phyloP scores from a whole-genome alignment of 2,329 filamentous ascomycete species.

The Podosphaera xanthii region DNA sequence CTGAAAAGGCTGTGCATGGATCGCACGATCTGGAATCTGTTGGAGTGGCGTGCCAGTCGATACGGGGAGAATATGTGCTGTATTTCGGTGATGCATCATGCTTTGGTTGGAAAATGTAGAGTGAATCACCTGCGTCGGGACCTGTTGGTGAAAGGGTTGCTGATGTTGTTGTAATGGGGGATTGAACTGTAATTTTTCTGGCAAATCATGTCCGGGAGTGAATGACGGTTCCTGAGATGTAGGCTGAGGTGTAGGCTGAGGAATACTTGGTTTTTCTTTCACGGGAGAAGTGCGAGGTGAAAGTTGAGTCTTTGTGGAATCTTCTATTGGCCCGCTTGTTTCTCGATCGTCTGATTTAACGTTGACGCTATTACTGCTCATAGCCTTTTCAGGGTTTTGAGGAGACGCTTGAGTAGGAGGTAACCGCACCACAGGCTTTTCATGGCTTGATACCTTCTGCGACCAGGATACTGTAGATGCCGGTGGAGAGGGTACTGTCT shows the following conservation, averaged over 20 bases:
- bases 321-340: no score
- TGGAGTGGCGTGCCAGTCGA: constrained; percentile 63
- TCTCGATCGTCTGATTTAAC: no score
- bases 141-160: constrained; percentile 82
- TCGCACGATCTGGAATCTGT: constrained; percentile 78
- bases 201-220: constrained; percentile 76
- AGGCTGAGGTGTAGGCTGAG: constrained; percentile 65
- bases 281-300: no score
- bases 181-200: constrained; percentile 29
- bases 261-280: no score
- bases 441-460: constrained; percentile 33
- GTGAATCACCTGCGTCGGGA: constrained; percentile 50
- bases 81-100: constrained; percentile 37
- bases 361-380: no score
- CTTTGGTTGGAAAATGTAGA: constrained; percentile 29
- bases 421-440: constrained; percentile 59
- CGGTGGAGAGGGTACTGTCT: constrained; percentile 58
- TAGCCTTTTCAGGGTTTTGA: not conserved
- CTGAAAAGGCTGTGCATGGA: constrained; percentile 79
- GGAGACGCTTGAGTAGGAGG: constrained; percentile 28
- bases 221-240: constrained; percentile 87
- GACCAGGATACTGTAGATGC: constrained; percentile 54
- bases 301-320: no score
- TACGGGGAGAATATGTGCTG: constrained; percentile 46
- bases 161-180: constrained; percentile 40